These are phyloP conservation scores for Talaromyces sp. DNA, from an alignment of 2,329 filamentous ascomycete species.

Conservation along the genomic window DNA sequence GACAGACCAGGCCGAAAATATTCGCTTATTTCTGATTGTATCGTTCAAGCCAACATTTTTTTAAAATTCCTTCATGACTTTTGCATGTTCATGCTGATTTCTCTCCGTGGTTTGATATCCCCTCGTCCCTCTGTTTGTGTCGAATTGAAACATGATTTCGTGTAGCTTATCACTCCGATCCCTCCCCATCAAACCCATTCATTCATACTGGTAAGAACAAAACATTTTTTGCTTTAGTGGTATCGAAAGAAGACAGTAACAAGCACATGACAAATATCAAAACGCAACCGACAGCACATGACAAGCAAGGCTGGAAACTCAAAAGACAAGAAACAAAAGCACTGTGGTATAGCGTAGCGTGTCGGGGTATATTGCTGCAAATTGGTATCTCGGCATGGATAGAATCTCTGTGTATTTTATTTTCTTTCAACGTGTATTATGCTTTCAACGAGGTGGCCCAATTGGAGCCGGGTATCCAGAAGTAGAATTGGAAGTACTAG, in stretches of 20 bases:
- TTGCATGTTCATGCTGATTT: neutral
- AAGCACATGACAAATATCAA: constrained; percentile 33
- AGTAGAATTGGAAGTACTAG: constrained; percentile 93
- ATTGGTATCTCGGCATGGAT: constrained; percentile 29
- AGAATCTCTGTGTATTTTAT: constrained; percentile 21
- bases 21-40: constrained; percentile 1
- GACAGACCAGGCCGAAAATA: constrained; percentile 7
- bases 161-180: neutral
- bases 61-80: neutral
- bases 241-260: constrained; percentile 25
- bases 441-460: constrained; percentile 78
- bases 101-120: neutral
- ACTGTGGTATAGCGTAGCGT: constrained; percentile 21
- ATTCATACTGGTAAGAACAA: constrained; percentile 8
- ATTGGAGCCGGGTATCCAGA: constrained; percentile 93
- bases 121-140: neutral
- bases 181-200: constrained; percentile 4
- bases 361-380: constrained; percentile 45
- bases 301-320: constrained; percentile 18
- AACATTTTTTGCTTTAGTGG: constrained; percentile 22
- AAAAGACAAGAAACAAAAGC: constrained; percentile 27
- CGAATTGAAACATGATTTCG: neutral
- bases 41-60: too few relatives aligned
- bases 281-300: constrained; percentile 26
- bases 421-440: constrained; percentile 29